Conservation (phyloP, 1,139 yeast genomes). For the Blastobotrys persicus region DNA sequence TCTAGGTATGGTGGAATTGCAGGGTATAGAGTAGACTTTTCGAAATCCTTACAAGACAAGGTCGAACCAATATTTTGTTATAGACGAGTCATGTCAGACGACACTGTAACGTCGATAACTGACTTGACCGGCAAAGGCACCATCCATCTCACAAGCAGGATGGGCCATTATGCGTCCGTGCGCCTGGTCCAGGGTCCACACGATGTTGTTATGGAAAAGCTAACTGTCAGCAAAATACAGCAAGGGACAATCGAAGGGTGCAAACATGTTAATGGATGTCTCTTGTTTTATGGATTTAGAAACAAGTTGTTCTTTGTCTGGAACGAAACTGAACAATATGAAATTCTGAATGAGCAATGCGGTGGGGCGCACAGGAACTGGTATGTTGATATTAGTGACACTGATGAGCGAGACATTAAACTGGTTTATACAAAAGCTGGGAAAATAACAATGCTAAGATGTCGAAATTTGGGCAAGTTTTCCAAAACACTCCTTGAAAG, state of each 20-base stretch:
- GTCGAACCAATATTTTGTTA: constrained; percentile 36
- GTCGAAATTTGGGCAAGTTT: constrained; percentile 26
- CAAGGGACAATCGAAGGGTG: constrained; percentile 78
- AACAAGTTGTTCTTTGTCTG: constrained; percentile 76
- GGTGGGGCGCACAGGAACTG: constrained; percentile 93
- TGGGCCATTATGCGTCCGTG: constrained; percentile 27
- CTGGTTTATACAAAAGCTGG: constrained; percentile 57
- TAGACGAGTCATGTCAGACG: constrained; percentile 66
- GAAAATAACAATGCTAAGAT: constrained; percentile 19
- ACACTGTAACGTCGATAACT: constrained; percentile 62
- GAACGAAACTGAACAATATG: constrained; percentile 77
- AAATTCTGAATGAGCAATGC: constrained; percentile 68
- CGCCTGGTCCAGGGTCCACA: constrained; percentile 1
- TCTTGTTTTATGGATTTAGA: constrained; percentile 75
- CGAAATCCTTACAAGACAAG: constrained; percentile 23
- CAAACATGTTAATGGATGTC: constrained; percentile 49
- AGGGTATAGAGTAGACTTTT: constrained; percentile 45
- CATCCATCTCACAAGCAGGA: constrained; percentile 30
- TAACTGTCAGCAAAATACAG: constrained; percentile 62
- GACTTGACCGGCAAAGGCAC: constrained; percentile 11
- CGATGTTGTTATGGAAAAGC: constrained; percentile 34
- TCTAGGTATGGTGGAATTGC: constrained; percentile 70
- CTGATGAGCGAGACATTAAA: constrained; percentile 30
- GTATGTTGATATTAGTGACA: constrained; percentile 37
- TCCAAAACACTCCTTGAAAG: constrained; percentile 38